Percentiles rank a stretch among this genome's conserved stretches.
These are phyloP conservation scores for Rhodotorula diobovata DNA, from an alignment of 768 basidiomycete species.

Conservation along the genomic window DNA sequence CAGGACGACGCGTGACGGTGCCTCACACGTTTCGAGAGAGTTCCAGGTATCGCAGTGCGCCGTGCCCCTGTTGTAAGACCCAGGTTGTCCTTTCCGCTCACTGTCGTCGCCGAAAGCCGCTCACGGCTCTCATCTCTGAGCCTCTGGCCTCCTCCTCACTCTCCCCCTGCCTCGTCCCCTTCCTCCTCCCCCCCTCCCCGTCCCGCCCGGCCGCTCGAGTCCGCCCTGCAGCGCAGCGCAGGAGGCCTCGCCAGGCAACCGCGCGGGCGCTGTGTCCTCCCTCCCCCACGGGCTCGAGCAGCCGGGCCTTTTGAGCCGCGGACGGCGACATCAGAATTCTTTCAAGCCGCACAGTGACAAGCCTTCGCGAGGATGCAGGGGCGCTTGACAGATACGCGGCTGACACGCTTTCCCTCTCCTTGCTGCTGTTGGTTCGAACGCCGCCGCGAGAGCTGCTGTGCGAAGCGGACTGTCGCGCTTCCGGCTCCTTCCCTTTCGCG, in stretches of 20 bases:
- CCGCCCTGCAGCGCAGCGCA: not conserved
- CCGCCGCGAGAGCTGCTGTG: no score
- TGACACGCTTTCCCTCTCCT: slow-evolving; percentile 45
- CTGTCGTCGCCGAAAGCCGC: not conserved
- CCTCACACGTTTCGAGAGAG: no score
- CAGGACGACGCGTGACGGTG: slow-evolving; percentile 43
- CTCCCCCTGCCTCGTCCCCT: slow-evolving; percentile 6
- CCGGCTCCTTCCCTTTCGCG: no score
- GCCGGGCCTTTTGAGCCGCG: slow-evolving; percentile 49
- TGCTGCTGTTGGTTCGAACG: no score
- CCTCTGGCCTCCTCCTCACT: no score
- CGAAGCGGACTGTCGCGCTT: no score
- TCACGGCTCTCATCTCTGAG: not conserved
- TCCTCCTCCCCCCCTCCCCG: not conserved
- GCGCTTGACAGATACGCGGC: slow-evolving; percentile 95
- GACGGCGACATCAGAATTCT: slow-evolving; percentile 52
- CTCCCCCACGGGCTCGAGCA: slow-evolving; percentile 4
- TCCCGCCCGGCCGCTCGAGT: not conserved
- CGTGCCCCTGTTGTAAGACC: not conserved
- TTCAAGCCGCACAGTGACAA: slow-evolving; percentile 70
- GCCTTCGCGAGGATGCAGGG: slow-evolving; percentile 56
- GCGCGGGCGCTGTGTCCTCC: not conserved
- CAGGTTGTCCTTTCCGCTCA: not conserved
- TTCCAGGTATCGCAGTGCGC: not conserved
- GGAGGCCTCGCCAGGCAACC: not conserved